A percentile compares a stretch with the other conserved stretches of the same genome.
phyloP scores from a whole-genome alignment of 805 yeast genomes.

The Yarrowia hollandica region DNA sequence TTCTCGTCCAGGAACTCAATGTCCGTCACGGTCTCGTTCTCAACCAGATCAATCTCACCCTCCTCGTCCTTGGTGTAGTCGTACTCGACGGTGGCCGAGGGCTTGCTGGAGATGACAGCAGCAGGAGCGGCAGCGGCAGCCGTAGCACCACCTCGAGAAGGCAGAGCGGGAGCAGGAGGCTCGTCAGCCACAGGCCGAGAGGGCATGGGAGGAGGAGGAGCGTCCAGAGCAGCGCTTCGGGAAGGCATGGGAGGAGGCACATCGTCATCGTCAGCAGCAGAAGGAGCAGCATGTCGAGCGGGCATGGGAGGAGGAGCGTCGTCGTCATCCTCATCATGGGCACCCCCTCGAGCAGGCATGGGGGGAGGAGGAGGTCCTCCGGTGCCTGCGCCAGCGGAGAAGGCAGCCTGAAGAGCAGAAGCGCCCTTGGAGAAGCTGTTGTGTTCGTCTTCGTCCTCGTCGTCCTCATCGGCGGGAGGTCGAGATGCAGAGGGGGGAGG shows the following conservation, averaged over 20 bases:
- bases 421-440: conserved; percentile 29
- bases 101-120: conserved; percentile 33
- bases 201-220: conserved; percentile 30
- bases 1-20: conserved; percentile 72
- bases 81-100: conserved; percentile 75
- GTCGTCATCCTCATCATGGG: conserved; percentile 35
- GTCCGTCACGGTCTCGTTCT: conserved; percentile 65
- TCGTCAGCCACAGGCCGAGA: conserved; percentile 13
- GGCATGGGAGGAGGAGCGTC: conserved; percentile 34
- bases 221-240: conserved; percentile 12
- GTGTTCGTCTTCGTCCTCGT: conserved; percentile 30
- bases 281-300: conserved; percentile 31
- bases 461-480: conserved; percentile 31
- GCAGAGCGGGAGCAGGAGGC: conserved; percentile 35
- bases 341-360: conserved; percentile 29
- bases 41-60: conserved; percentile 66
- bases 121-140: conserved; percentile 37
- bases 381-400: conserved; percentile 32
- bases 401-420: conserved; percentile 31
- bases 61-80: conserved; percentile 76
- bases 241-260: conserved; percentile 30
- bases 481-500: conserved; percentile 37
- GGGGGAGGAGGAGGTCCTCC: conserved; percentile 32
- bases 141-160: conserved; percentile 30
- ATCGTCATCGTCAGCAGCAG: conserved; percentile 27